These are phyloP conservation scores for Penicillium occitanis DNA, from an alignment of 2,329 filamentous ascomycete species.

Conservation along the genomic window DNA sequence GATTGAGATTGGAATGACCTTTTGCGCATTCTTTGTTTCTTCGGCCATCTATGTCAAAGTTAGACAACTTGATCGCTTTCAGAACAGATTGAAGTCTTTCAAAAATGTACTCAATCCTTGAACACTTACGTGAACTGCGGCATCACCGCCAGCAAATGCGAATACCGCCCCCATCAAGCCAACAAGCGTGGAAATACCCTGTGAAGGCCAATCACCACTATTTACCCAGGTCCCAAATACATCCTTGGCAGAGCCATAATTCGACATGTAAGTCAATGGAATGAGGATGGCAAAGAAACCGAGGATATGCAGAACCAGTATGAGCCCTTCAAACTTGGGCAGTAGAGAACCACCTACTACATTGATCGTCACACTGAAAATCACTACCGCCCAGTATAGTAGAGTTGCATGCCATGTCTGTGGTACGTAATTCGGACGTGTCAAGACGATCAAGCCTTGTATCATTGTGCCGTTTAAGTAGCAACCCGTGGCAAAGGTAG, in stretches of 20 bases:
- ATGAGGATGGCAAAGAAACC: slow-evolving; percentile 20
- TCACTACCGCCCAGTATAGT: slow-evolving; percentile 50
- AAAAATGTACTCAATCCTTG: not conserved
- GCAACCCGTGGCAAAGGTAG: slow-evolving; percentile 30
- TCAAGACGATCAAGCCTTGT: slow-evolving; percentile 25
- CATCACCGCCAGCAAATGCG: slow-evolving; percentile 29
- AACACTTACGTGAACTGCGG: slow-evolving; percentile 29
- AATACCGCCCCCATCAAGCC: slow-evolving; percentile 27
- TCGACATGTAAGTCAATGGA: slow-evolving; percentile 17
- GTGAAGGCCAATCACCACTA: slow-evolving; percentile 25
- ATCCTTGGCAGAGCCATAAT: slow-evolving; percentile 21
- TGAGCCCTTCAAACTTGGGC: slow-evolving; percentile 19
- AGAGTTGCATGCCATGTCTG: slow-evolving; percentile 46
- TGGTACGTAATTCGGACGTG: slow-evolving; percentile 29
- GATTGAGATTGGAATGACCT: slow-evolving; percentile 39
- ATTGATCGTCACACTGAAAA: slow-evolving; percentile 53
- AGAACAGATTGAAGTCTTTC: not conserved
- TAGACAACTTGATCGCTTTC: slow-evolving; percentile 19
- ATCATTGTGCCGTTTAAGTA: slow-evolving; percentile 37
- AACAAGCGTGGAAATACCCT: slow-evolving; percentile 30
- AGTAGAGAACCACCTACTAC: slow-evolving; percentile 28
- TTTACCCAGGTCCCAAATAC: slow-evolving; percentile 29
- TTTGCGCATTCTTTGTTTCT: slow-evolving; percentile 40
- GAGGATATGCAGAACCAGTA: slow-evolving; percentile 16
- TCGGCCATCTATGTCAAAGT: slow-evolving; percentile 35